Evolutionary conservation across 73 alveolate species (phyloP).

Genomic region (Stentor roeselii): DNA sequence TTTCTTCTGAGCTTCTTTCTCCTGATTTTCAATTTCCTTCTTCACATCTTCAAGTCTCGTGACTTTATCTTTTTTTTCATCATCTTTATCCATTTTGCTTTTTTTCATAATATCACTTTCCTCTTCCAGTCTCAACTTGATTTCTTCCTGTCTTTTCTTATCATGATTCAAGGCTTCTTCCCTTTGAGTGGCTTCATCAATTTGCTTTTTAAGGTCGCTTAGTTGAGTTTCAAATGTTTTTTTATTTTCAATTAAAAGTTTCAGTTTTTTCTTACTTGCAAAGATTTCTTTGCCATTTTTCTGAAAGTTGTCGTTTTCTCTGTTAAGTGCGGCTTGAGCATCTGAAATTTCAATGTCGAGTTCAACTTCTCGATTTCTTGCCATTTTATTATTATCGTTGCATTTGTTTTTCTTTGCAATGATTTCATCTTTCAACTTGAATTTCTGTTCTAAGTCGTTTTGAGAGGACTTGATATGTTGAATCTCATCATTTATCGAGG

Average conservation of each 20-base stretch:
- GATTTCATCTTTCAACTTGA: conserved; percentile 43
- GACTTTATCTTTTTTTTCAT: conserved; percentile 38
- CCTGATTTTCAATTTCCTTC: conserved; percentile 49
- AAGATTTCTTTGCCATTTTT: conserved; percentile 54
- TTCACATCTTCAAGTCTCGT: conserved; percentile 51
- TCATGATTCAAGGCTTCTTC: conserved; percentile 56
- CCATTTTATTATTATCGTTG: conserved; percentile 45
- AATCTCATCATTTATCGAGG: conserved; percentile 8
- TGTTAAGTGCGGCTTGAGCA: conserved; percentile 37
- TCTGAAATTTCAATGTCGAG: conserved; percentile 42
- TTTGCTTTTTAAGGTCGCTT: conserved; percentile 53
- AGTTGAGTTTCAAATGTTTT: conserved; percentile 41
- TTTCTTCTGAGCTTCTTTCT: conserved; percentile 56
- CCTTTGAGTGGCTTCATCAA: conserved; percentile 70
- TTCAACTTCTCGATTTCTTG: conserved; percentile 36
- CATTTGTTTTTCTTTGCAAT: conserved; percentile 41
- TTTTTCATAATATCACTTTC: conserved; percentile 48
- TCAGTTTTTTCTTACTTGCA: conserved; percentile 62
- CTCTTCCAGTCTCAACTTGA: conserved; percentile 63
- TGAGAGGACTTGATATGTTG: conserved; percentile 41
- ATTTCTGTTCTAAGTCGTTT: conserved; percentile 39
- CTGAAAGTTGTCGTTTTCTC: conserved; percentile 59
- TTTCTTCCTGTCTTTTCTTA: conserved; percentile 59
- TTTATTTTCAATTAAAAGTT: conserved; percentile 55
- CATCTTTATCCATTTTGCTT: conserved; percentile 44